A percentile compares a stretch with the other conserved stretches of the same genome.
These are phyloP conservation scores for Candolleomyces aberdarensis DNA, from an alignment of 768 basidiomycete species.

Conservation along the genomic window DNA sequence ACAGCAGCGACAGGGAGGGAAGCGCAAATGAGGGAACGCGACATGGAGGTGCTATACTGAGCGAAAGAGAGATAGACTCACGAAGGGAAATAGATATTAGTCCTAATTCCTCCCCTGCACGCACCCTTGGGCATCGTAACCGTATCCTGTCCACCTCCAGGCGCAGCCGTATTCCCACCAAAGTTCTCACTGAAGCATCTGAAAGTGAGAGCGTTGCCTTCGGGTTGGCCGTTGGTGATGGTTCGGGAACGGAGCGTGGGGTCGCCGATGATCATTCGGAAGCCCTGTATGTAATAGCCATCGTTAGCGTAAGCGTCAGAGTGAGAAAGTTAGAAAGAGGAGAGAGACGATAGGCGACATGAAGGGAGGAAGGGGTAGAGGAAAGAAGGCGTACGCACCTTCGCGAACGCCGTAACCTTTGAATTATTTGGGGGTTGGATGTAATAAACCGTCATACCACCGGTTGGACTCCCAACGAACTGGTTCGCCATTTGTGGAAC, in stretches of 20 bases:
- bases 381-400: not conserved
- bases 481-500: conserved; percentile 4
- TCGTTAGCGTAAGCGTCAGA: too few relatives aligned
- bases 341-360: not conserved
- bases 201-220: conserved; percentile 2
- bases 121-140: conserved; percentile 3
- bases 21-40: too few relatives aligned
- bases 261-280: conserved; percentile 9
- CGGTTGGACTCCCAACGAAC: conserved; percentile 3
- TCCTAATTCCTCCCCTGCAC: conserved; percentile 3
- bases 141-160: conserved; percentile 3
- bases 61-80: not conserved
- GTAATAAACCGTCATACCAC: conserved; percentile 9
- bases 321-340: too few relatives aligned
- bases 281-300: not conserved
- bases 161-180: not conserved
- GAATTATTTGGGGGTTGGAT: conserved; percentile 2
- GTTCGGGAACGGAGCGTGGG: conserved; percentile 1
- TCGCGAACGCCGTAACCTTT: conserved; percentile 7
- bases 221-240: not conserved
- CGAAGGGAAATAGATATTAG: conserved; percentile 11
- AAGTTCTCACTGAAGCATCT: not conserved
- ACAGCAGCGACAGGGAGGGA: too few relatives aligned
- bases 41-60: too few relatives aligned
- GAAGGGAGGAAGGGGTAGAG: not conserved